Evolutionary conservation across 495 filamentous ascomycete genomes (phyloP), one percentile per base, ranked within the genome.

Genomic region (Glarea lozoyensis): DNA sequence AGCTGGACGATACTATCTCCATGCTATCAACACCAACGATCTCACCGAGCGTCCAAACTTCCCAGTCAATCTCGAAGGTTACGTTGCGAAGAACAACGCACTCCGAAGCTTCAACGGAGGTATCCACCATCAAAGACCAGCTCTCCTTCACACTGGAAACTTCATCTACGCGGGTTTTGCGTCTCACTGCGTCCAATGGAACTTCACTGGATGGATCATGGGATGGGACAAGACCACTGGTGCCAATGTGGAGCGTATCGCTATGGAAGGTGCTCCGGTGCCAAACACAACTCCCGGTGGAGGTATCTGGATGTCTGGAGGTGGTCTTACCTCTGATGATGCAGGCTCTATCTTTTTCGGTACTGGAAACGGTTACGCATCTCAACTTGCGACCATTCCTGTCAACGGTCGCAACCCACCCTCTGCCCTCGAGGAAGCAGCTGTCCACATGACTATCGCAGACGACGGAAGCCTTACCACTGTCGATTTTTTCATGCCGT

Each of bases 141-240:
- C 57, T 12, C 49, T 68, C n/a, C 39, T 66, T n/a, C 56, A 61
- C 21, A 50, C 65, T 2, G 62, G 62, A 10, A 50, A 68, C 36
- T 61, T 44, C 31, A 50, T 71, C 6, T 65, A 66, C 38, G 63
- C 62, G 9, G 67, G 64, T 3, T 71, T 68, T 40, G 67, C 61
- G 3, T 64, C 60, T 19, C 67, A 71, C 46, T 71, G 67, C 27
- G 64, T 67, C 29, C 60, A 67, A 37, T 71, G 57, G 50, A 69
- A 71, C 41, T 68, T 65, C 32, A 71, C 67, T 2, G 67, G 67
- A 19, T 68, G 61, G 52, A 50, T 71, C 17, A 61, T 68, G 13
- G 65, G 68, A 10, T 70, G 62, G 57, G 52, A 69, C 45, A 67
- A 65, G 34, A 64, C 54, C 0, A 61, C 57, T 27, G 69, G 66